phyloP scores from a whole-genome alignment of 202 grass and related monocot species.

The Eragrostis tef region DNA sequence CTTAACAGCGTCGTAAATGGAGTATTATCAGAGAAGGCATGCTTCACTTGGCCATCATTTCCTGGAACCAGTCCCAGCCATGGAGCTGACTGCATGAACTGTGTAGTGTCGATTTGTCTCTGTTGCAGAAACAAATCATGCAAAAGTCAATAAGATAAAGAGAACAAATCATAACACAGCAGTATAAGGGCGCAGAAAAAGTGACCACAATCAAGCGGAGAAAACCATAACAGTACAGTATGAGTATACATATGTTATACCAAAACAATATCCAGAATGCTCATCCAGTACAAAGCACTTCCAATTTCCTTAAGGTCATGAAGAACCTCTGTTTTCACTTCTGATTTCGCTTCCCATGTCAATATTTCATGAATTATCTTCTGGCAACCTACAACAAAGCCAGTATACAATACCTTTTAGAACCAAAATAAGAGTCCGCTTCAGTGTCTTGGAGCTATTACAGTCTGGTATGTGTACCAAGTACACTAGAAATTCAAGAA shows the following conservation, averaged over 20 bases:
- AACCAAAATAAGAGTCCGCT: slow-evolving; percentile 24
- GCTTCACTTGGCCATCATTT: slow-evolving; percentile 78
- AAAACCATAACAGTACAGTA: slow-evolving; percentile 1
- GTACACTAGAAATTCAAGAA: neutral
- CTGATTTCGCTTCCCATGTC: slow-evolving; percentile 87
- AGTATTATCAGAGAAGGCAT: slow-evolving; percentile 65
- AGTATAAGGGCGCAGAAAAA: slow-evolving; percentile 3
- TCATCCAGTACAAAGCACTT: slow-evolving; percentile 97
- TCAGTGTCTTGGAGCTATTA: slow-evolving; percentile 20
- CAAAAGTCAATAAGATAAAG: slow-evolving; percentile 30
- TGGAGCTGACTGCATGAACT: slow-evolving; percentile 92
- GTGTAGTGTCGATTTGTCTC: slow-evolving; percentile 89
- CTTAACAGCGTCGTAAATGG: slow-evolving; percentile 72
- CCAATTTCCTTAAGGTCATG: slow-evolving; percentile 94
- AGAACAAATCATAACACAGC: neutral
- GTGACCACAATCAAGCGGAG: neutral
- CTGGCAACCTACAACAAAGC: slow-evolving; percentile 70
- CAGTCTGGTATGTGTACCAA: neutral
- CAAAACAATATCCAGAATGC: slow-evolving; percentile 96
- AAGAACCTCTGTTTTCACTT: slow-evolving; percentile 86
- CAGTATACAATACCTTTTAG: slow-evolving; percentile 16
- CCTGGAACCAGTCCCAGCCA: slow-evolving; percentile 89
- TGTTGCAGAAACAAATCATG: slow-evolving; percentile 46
- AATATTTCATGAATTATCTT: slow-evolving; percentile 98
- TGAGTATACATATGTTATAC: slow-evolving; percentile 57